Evolutionary conservation across 2,329 filamentous ascomycete genomes (phyloP), one percentile per base, ranked within the genome.

Genomic region (Periglandula ipomoeae): DNA sequence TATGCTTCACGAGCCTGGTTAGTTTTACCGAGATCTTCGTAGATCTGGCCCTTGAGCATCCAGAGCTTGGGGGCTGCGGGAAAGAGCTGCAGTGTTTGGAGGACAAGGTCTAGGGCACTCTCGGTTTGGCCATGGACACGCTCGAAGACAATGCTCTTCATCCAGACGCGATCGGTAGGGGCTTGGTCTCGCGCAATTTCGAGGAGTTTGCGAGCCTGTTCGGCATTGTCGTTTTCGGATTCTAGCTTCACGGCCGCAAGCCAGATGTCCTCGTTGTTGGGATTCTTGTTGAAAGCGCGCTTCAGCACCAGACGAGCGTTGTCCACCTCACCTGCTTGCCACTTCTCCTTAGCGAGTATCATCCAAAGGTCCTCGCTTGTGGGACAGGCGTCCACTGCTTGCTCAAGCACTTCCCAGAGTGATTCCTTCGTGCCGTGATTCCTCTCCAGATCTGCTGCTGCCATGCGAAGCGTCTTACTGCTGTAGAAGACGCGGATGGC

Each of bases 21-120:
- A 13, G 85, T 70, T 69, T 89, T 89, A 58, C 79, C 83, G 42
- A 89, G 77, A 39, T 83, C 78, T 61, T 96, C 87, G 73, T 98
- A 98, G 53, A 97, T 93, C 63, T 98, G 93, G 0, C 94, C 93
- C 69, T 98, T 98, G 73, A 95, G 87, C 87, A 97, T 96, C 85
- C 91, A 96, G 22, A 98, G 76, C 68, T 97, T 97, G 46, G 88
- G 78, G 11, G 85, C 81, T 40, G 82, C 79, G 1, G 93, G 91
- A 70, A 95, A 98, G 9, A 88, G 77, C 55, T 90, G 84, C 32
- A 98, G 72, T 1, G 85, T 93, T 62, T 94, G 85, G 51, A 90
- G 88, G 39, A 87, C 87, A 10, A 98, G 81, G 59, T 94, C 87
- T 13, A 98, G 76, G 0, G 93, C 90, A 1, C 82, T 81, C 42